Base-by-base conservation (phyloP, 768 basidiomycete species). In the Collybia sp. region DNA sequence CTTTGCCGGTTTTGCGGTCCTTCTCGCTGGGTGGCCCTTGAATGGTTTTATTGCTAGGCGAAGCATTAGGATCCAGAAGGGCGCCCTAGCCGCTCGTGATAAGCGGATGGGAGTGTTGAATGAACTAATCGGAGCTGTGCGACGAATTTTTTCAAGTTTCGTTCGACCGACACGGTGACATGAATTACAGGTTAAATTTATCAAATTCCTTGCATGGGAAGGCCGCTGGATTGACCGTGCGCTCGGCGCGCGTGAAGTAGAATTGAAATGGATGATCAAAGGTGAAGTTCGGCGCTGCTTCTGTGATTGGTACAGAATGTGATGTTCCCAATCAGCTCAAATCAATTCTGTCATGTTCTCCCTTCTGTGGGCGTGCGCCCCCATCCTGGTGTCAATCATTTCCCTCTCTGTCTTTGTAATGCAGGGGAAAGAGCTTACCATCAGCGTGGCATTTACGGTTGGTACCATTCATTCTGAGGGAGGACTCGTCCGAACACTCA, bases 191-290 rank as follows among this genome's bases (percentile, higher is more conserved):
- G 67, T 84, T 46, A 85, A 85, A 62, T 85, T 87, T 56, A 82
- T 87, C 70, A 88, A 89, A 61, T 88, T 89, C 70, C 89, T 89
- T 50, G 86, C 86, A 1, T 89, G 87, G 76, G 85, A 88, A 53
- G 75, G 82, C 35, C 74, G 77, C 11, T 91, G 90, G 89, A 85
- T 87, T 36, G 63, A 75, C 19, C 72, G 80, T 11, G 81, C 75
- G 0, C 57, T 82, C 46, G 80, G 83, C 36, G 78, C 85, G 2
- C 71, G 92, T 49, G 73, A 75, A 35, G 64, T 65, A 12, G 93
- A 94, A 67, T 72, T 93, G 65, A 65, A 73, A 45, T 89, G 88
- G 84, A 74, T 92, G 74, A 63, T 87, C 47, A 85, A 85, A 72
- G 60, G 85, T 85, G 61, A 32, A 44, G n/a, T 38, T 18, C 33